phyloP scores from a whole-genome alignment of 164 flowering plant genomes.

The Akebia trifoliata region DNA sequence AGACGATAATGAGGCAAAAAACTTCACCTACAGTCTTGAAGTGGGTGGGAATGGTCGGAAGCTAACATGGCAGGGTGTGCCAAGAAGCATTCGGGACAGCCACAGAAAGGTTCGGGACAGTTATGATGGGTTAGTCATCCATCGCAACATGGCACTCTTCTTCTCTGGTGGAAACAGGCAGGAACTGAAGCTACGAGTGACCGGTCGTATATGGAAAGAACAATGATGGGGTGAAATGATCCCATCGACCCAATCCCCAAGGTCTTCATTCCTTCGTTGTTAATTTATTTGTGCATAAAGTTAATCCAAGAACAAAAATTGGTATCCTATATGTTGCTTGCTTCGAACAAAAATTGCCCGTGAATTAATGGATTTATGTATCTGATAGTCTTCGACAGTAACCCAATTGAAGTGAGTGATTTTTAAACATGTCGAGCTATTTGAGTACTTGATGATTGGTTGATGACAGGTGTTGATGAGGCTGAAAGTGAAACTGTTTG shows the following conservation, averaged over 20 bases:
- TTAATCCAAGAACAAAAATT: too few species aligned
- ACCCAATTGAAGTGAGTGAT: too few species aligned
- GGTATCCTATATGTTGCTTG: too few species aligned
- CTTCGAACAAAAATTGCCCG: too few species aligned
- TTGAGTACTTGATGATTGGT: too few species aligned
- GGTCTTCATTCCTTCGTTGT: too few species aligned
- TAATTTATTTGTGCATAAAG: too few species aligned
- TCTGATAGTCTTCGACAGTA: too few species aligned
- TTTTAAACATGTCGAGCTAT: too few species aligned
- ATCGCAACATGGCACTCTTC: slow-evolving; percentile 52
- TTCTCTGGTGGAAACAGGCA: slow-evolving; percentile 52
- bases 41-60: slow-evolving; percentile 60
- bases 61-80: slow-evolving; percentile 69
- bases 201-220: slow-evolving; percentile 68
- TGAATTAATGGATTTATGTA: too few species aligned
- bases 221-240: slow-evolving; percentile 14
- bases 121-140: slow-evolving; percentile 62
- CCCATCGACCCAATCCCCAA: background rate
- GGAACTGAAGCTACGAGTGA: slow-evolving; percentile 61
- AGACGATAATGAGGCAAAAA: slow-evolving; percentile 56
- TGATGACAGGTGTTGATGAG: too few species aligned
- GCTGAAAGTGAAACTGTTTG: too few species aligned
- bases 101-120: slow-evolving; percentile 64
- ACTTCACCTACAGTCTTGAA: slow-evolving; percentile 58
- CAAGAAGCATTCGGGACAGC: slow-evolving; percentile 68